Evolutionary conservation across 129 eudicot species (phyloP), one percentile per base, ranked within the genome.

Genomic region (Arctium lappa): DNA sequence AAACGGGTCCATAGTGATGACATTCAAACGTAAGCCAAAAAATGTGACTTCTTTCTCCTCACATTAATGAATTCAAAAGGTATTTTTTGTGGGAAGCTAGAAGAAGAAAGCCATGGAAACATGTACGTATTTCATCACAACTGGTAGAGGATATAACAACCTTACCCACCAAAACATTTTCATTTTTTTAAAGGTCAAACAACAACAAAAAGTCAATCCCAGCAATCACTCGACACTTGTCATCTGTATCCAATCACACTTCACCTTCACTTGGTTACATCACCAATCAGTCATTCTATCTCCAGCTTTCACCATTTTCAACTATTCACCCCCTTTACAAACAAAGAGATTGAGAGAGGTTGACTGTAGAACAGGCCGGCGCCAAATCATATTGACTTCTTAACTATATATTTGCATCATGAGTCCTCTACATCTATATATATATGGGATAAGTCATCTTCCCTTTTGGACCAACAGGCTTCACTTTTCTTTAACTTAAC

Each of bases 361-460:
- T 69, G 85, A 86, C 81, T 80, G 77, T 80, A 4, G 38, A 79
- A 79, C 8, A 83, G 94, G 94, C 81, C 94, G 94, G 94, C 89
- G 70, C 94, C 94, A 90, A 88, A 90, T 88, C 81, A 80, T 78
- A 69, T 91, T 91, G 94, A 91, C 94, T 88, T 91, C 80, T 33
- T 38, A 62, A 37, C 50, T 80, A n/a, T n/a, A n/a, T n/a, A 60
- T 79, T 34, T 76, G 44, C 40, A 73, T 34, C 75, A 39, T 79
- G 65, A 73, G 75, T 80, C 44, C 72, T 77, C 80, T 42, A 11
- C 85, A 56, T 85, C 88, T 90, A 74, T 87, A 87, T 69, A 88
- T 85, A 85, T 81, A 74, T 74, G 30, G 3, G 37, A 66, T 22
- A 56, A 82, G 86, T 75, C 85, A 77, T 80, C 86, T 78, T 88